phyloP scores from a whole-genome alignment of 345 rosid species.

The Camelina laxa region DNA sequence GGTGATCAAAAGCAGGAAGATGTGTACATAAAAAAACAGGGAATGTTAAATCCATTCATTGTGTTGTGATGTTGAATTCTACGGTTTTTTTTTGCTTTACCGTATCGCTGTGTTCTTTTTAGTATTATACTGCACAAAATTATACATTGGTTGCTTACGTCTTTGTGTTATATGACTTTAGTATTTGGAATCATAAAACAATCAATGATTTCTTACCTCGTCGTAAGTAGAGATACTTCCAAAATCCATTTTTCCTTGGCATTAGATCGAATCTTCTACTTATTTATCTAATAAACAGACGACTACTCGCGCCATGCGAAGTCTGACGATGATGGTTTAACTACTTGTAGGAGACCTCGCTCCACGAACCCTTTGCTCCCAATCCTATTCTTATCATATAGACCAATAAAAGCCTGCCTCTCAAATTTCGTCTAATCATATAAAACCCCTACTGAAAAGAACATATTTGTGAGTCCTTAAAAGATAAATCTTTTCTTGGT shows the following conservation, averaged over 20 bases:
- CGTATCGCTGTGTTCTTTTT: background rate
- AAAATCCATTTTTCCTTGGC: background rate
- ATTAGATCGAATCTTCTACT: background rate
- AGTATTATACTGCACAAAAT: slow-evolving; percentile 22
- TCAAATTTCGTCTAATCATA: background rate
- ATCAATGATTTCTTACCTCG: background rate
- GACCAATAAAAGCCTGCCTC: background rate
- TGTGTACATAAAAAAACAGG: slow-evolving; percentile 36
- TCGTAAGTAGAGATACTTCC: too few relatives aligned
- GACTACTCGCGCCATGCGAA: background rate
- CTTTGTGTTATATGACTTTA: slow-evolving; percentile 20
- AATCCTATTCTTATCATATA: background rate
- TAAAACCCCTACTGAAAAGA: background rate
- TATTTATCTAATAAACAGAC: too few relatives aligned
- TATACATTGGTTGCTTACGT: slow-evolving; percentile 18
- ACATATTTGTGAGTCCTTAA: background rate
- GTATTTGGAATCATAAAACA: slow-evolving; percentile 26
- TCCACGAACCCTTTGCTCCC: background rate
- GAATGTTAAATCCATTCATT: slow-evolving; percentile 29
- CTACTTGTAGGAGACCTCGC: background rate
- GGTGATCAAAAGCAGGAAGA: background rate
- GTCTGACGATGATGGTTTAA: background rate
- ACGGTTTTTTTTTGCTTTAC: slow-evolving; percentile 3
- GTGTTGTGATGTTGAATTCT: slow-evolving; percentile 38
- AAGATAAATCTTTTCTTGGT: background rate